Percentiles rank a stretch among this genome's conserved stretches.
phyloP scores from a whole-genome alignment of 768 basidiomycete species.

The Grammothele lineata region DNA sequence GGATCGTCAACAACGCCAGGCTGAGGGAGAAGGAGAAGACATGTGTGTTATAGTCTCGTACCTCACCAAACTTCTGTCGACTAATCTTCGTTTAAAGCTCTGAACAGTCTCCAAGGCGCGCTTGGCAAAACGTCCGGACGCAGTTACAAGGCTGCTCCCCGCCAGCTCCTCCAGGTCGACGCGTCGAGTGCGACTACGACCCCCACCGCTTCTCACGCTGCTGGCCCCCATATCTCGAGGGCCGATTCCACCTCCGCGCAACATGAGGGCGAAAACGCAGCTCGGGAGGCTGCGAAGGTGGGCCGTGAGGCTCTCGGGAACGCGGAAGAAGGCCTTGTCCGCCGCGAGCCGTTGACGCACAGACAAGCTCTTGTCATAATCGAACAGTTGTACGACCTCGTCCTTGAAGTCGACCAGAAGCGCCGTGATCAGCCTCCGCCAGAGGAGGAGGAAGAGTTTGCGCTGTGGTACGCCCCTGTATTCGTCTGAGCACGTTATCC shows the following conservation, averaged over 20 bases:
- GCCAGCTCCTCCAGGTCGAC: conserved; percentile 91
- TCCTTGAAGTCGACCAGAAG: conserved; percentile 82
- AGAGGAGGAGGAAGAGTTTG: conserved; percentile 47
- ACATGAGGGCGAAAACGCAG: conserved; percentile 54
- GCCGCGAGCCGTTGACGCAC: conserved; percentile 70
- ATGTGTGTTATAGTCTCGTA: no score
- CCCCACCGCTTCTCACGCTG: conserved; percentile 41
- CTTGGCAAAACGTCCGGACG: conserved; percentile 92
- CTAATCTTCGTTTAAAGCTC: conserved; percentile 44
- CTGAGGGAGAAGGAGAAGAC: conserved; percentile 84
- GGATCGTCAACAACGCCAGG: conserved; percentile 90
- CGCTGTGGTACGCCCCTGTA: conserved; percentile 39
- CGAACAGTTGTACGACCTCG: conserved; percentile 82
- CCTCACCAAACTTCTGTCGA: neutral
- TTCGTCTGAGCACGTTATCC: neutral
- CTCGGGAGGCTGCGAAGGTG: conserved; percentile 70
- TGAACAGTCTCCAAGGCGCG: conserved; percentile 85
- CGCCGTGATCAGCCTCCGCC: conserved; percentile 69
- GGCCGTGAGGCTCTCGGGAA: conserved; percentile 69
- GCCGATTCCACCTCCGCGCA: conserved; percentile 38
- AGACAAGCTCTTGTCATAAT: conserved; percentile 75
- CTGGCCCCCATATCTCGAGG: conserved; percentile 45
- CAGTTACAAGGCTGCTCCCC: conserved; percentile 94
- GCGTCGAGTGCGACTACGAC: conserved; percentile 35
- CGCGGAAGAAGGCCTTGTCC: conserved; percentile 53